Base-by-base conservation (phyloP, 2,329 filamentous ascomycete species). In the Dactylellina cionopaga region DNA sequence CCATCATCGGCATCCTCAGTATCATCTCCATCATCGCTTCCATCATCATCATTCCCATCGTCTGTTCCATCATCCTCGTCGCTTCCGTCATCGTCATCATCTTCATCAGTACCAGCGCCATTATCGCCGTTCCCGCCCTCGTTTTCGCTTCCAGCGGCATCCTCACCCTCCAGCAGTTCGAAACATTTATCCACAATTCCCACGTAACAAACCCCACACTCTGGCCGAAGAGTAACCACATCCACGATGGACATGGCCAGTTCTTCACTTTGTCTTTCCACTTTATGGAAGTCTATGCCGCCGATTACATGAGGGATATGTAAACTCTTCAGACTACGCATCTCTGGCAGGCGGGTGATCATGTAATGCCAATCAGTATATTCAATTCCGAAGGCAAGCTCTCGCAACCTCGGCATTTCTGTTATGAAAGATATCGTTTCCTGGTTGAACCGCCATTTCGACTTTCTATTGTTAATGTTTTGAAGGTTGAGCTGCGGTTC, bases 281-380 rank as follows among this genome's bases (percentile, higher is more conserved):
- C 87, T 6, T 86, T 83, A 75, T 88, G 86, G 56, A 89, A 86
- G 24, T 85, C 84, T 37, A 74, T 68, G n/a, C 75, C 70, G 25
- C 62, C 62, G 11, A 74, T 62, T 62, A 92, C 87, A 77, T 88
- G 86, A 5, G 89, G 86, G 46, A 93, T 85, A 77, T 92, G 89
- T 2, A 92, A 81, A 7, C 89, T 89, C 17, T 88, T 87, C 33
- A 95, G 84, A 63, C 90, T 87, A 0, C 88, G 85, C 55, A 93
- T 84, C 56, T 87, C 85, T 0, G 90, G 90, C 9, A 95, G 84
- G 41, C 89, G 84, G 78, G 92, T 90, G 6, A 95, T 84, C 81
- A 95, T 92, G 74, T 87, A 88, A 80, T 95, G 91, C 91, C 91
- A 95, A 77, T 93, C 89, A 75, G 86, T 87, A 79, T 90, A 91